Evolutionary conservation across 352 stramenopile species (phyloP), one percentile per base, ranked within the genome.

Genomic region (Pythium phragmiticola): DNA sequence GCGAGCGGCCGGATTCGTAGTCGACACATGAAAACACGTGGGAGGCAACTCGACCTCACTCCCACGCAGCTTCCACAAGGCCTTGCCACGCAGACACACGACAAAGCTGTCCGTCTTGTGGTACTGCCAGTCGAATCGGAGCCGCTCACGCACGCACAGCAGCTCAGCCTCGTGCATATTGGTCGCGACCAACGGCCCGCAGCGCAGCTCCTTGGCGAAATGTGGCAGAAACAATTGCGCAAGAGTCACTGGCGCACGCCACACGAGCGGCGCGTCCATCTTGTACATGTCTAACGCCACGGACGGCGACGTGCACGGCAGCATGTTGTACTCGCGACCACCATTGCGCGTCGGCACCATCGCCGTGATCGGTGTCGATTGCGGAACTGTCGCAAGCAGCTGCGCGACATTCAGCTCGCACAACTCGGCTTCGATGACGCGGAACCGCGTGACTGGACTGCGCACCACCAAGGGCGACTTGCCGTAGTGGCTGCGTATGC

Each of bases 71-170:
- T 66, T 76, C 73, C 75, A 85, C 26, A 58, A 1, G 0, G 58
- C 36, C 2, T 73, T 76, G 0, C 80, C 82, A 3, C 45, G 53
- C 5, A 88, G 57, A 14, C 73, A 66, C 14, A 91, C 67, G 3
- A 83, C 55, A 39, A 91, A 70, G 0, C 26, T 71, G 47, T 88
- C 70, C 0, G 42, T 60, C 14, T 59, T 65, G 37, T 76, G 70
- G 37, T 80, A 80, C n/a, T 69, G 78, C 80, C 77, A 89, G 11
- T 75, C 63, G 19, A 67, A 37, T 5, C 70, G n/a, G 1, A 56
- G 63, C 34, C 7, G 37, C 1, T 13, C 23, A 2, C 56, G 63
- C 2, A 23, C 43, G 26, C 63, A 75, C 4, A 69, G 7, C 21
- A 68, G 26, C 3, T 21, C 65, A 1, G 37, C 63, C 6, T 60